Base-by-base conservation (phyloP, 164 flowering plant species). In the Tinospora cordifolia region DNA sequence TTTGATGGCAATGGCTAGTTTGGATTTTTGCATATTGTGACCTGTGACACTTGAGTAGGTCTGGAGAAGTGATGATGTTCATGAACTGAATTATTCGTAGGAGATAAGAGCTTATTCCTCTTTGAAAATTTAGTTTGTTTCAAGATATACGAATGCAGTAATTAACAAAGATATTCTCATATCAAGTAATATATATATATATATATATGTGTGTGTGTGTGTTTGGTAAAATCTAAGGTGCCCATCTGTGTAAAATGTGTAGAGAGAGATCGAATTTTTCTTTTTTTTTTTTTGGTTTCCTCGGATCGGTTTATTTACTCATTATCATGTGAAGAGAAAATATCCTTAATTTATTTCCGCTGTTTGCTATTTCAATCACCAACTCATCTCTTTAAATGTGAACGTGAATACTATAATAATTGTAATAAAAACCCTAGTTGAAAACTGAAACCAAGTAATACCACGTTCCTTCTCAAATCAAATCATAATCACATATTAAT, bases 41-140 rank as follows among this genome's bases (percentile, higher is more conserved):
- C 69, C 46, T 71, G 21, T 46, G 54, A 67, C 47, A 67, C 69
- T 46, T 30, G 26, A 47, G 58, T 67, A 30, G 44, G 24, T 46
- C 58, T 24, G 8, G 39, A 24, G 58, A 49, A 24, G 62, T 38
- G 21, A 24, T 30, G 36, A 30, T 30, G 36, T 30, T 30, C 36
- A 30, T 30, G 36, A 49, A 24, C 70, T 38, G 21, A 24, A 24
- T 67, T 30, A 26, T 26, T 47, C 8, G 41, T 49, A 14, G 39
- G 21, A 49, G 39, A 67, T n/a, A 26, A 26, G 17, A 30, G 34
- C 25, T 30, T 30, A 30, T 60, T 60, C 36, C 15, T 14, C 34
- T 60, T 25, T 60, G 25, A 1, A 60, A 36, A n/a, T 17, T 54
- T 8, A 54, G 9, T 17, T 54, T 54, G 60, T 54, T 54, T 8